Evolutionary conservation across 202 grass and related monocot species (phyloP).

Genomic region (Sporobolus alterniflorus): DNA sequence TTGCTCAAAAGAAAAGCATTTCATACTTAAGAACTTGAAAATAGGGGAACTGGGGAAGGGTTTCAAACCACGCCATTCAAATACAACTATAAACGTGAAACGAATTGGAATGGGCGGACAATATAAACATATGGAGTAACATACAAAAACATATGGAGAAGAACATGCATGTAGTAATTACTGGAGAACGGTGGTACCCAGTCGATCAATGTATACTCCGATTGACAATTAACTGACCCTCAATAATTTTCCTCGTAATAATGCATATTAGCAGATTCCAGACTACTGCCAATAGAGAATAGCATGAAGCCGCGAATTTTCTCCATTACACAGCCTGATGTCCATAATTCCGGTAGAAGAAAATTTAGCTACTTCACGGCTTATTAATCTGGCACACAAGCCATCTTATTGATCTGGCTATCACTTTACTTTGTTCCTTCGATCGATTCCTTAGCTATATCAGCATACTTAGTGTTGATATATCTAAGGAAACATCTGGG

Average conservation of each 20-base stretch:
- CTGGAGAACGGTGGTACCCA: background rate
- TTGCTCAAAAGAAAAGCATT: no score
- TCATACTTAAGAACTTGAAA: no score
- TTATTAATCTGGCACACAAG: constrained; percentile 26
- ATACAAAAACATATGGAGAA: background rate
- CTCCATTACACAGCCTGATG: constrained; percentile 32
- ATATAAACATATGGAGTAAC: no score
- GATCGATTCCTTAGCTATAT: background rate
- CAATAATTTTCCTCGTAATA: constrained; percentile 24
- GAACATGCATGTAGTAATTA: background rate
- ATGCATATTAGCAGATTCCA: constrained; percentile 1
- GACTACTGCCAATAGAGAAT: constrained; percentile 20
- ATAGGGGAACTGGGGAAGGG: no score
- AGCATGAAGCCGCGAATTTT: constrained; percentile 92
- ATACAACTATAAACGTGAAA: no score
- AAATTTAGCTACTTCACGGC: constrained; percentile 96
- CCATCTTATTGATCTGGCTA: constrained; percentile 23
- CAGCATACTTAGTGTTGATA: background rate
- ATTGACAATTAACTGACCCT: background rate
- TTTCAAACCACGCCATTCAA: no score
- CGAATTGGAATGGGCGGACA: no score
- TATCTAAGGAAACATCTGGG: background rate
- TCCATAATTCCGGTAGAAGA: constrained; percentile 41
- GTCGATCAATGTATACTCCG: background rate
- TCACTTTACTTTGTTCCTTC: background rate